Conservation (phyloP, 116 monocot genomes). For the Papilionanthe hybrid region DNA sequence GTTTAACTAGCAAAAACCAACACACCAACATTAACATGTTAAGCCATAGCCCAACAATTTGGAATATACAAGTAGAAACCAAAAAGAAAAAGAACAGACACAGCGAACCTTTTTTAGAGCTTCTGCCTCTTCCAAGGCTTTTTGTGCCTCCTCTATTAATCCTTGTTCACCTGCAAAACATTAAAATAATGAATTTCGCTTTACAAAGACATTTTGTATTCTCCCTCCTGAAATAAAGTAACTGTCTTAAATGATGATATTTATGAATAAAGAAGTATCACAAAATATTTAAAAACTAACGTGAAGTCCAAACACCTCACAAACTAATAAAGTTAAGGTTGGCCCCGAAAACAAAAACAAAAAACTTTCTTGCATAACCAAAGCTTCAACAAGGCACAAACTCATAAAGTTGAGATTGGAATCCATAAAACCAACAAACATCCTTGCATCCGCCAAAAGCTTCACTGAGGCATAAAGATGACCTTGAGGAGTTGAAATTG, state of each 20-base stretch:
- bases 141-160: conserved; percentile 86
- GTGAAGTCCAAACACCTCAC: too few species aligned
- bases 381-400: too few species aligned
- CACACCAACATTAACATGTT: not conserved
- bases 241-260: not conserved
- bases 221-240: not conserved
- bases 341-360: too few species aligned
- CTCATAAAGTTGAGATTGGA: too few species aligned
- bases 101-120: conserved; percentile 68
- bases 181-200: not conserved
- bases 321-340: too few species aligned
- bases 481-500: too few species aligned
- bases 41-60: not conserved
- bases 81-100: not conserved
- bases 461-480: too few species aligned
- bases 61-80: not conserved
- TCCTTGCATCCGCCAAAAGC: too few species aligned
- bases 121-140: conserved; percentile 86
- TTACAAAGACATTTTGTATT: not conserved
- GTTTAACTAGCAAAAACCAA: not conserved
- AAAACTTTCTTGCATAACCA: too few species aligned
- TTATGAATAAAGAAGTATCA: not conserved
- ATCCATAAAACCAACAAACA: too few species aligned
- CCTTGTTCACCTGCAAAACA: conserved; percentile 69
- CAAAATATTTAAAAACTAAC: too few species aligned